Evolutionary conservation across 2,329 filamentous ascomycete species (phyloP).

Genomic region (Calonectria henricotiae): DNA sequence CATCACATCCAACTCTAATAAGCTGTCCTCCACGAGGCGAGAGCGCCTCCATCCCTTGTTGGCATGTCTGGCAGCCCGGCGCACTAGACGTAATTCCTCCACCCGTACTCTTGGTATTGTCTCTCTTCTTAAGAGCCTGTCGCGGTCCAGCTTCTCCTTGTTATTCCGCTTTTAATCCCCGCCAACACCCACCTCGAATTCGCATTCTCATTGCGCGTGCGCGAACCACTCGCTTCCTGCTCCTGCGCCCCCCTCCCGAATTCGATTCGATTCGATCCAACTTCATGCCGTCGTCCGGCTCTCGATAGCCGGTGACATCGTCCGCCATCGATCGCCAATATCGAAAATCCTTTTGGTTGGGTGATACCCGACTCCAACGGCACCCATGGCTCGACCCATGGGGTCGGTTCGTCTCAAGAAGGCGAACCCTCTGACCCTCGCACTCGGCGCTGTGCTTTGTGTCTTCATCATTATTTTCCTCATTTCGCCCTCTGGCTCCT

Average conservation of each 20-base stretch:
- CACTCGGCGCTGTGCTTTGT: constrained; percentile 80
- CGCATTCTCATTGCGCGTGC: constrained; percentile 27
- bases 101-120: constrained; percentile 49
- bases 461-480: constrained; percentile 81
- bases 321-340: constrained; percentile 34
- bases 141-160: constrained; percentile 38
- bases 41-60: constrained; percentile 47
- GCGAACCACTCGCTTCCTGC: constrained; percentile 26
- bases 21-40: constrained; percentile 47
- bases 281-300: constrained; percentile 48
- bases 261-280: constrained; percentile 35
- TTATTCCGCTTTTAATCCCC: constrained; percentile 24
- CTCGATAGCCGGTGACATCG: constrained; percentile 47
- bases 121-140: constrained; percentile 43
- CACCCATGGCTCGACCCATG: constrained; percentile 72
- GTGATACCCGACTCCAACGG: constrained; percentile 37
- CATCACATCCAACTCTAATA: constrained; percentile 48
- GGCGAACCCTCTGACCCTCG: constrained; percentile 82
- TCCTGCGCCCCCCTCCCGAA: constrained; percentile 19
- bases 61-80: constrained; percentile 42
- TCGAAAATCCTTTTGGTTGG: constrained; percentile 26
- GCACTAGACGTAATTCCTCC: constrained; percentile 45
- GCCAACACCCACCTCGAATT: background rate
- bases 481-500: constrained; percentile 69
- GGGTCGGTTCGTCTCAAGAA: constrained; percentile 82